Evolutionary conservation across 2,329 filamentous ascomycete species (phyloP).

Genomic region (Amesomyces nigricolor): DNA sequence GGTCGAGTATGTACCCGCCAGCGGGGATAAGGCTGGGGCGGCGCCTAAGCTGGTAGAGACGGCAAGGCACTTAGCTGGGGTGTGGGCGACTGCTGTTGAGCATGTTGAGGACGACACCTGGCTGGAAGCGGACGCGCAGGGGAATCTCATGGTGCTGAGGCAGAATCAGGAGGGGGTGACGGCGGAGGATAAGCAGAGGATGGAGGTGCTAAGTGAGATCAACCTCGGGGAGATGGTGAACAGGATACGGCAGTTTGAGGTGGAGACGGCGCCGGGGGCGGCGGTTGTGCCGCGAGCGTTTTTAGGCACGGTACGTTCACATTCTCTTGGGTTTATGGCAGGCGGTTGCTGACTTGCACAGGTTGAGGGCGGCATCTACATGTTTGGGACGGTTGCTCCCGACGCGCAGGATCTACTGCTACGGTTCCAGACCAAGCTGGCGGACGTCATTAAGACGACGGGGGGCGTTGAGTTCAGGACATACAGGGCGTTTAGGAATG

Average conservation of each 20-base stretch:
- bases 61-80: constrained; percentile 72
- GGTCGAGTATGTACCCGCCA: constrained; percentile 61
- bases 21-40: constrained; percentile 20
- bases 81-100: constrained; percentile 75
- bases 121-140: constrained; percentile 79
- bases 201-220: constrained; percentile 75
- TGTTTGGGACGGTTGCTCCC: constrained; percentile 74
- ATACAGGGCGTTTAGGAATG: constrained; percentile 77
- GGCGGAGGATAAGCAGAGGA: constrained; percentile 61
- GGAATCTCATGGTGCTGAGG: constrained; percentile 77
- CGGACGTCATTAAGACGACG: constrained; percentile 58
- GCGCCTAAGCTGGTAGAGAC: constrained; percentile 62
- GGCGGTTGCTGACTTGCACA: constrained; percentile 32
- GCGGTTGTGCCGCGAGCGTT: constrained; percentile 78
- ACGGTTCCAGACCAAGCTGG: constrained; percentile 68
- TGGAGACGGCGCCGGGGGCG: constrained; percentile 58
- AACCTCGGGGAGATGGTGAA: constrained; percentile 92
- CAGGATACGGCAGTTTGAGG: constrained; percentile 67
- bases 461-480: constrained; percentile 70
- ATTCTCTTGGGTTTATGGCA: neutral
- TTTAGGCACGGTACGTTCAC: constrained; percentile 67
- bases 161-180: constrained; percentile 68
- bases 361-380: constrained; percentile 87
- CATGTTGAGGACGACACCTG: constrained; percentile 68
- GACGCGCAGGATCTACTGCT: constrained; percentile 73